A percentile compares a stretch with the other conserved stretches of the same genome.
These are phyloP conservation scores for Piper longum DNA, from an alignment of 164 flowering plant species.

Conservation along the genomic window DNA sequence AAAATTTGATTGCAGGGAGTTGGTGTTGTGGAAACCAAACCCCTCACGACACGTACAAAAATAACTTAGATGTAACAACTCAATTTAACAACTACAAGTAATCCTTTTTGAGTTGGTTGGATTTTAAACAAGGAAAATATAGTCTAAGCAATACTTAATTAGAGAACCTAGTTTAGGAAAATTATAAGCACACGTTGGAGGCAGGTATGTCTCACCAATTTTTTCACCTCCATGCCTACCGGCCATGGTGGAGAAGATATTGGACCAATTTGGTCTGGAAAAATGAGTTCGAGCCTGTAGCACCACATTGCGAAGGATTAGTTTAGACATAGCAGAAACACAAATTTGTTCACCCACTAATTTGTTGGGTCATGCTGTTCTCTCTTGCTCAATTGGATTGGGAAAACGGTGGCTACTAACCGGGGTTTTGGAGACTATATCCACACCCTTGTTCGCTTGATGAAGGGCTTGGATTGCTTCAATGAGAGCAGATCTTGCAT, in stretches of 20 bases:
- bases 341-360: neutral
- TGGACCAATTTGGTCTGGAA: conserved; percentile 36
- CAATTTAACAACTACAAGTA: neutral
- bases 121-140: too few relatives aligned
- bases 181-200: too few relatives aligned
- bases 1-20: too few relatives aligned
- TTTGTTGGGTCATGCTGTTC: neutral
- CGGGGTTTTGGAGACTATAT: conserved; percentile 26
- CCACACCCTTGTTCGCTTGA: conserved; percentile 23
- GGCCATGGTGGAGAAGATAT: conserved; percentile 29
- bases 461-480: conserved; percentile 26
- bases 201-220: conserved; percentile 27
- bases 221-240: conserved; percentile 21
- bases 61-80: neutral
- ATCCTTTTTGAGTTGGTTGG: neutral
- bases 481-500: conserved; percentile 28
- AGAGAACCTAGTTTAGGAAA: too few relatives aligned
- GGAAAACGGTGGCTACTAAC: conserved; percentile 10
- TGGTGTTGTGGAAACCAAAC: too few relatives aligned
- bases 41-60: too few relatives aligned
- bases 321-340: too few relatives aligned
- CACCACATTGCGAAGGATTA: neutral
- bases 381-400: neutral
- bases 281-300: conserved; percentile 40
- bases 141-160: too few relatives aligned